A percentile compares a stretch with the other conserved stretches of the same genome.
These are phyloP conservation scores for Tephrocybe sp. DNA, from an alignment of 768 basidiomycete species.

Conservation along the genomic window DNA sequence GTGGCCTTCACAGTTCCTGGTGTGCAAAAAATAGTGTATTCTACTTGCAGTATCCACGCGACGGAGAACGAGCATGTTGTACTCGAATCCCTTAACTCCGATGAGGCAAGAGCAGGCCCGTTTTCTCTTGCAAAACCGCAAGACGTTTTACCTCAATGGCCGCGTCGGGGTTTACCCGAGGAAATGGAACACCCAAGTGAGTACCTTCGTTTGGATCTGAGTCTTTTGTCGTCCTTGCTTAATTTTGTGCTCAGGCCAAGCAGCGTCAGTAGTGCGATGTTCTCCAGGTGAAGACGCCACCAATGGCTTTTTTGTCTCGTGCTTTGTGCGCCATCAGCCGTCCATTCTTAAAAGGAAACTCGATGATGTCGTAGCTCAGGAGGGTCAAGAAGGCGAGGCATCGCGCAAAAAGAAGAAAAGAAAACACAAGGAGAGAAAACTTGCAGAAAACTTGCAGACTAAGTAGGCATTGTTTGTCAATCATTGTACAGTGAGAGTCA, in stretches of 20 bases:
- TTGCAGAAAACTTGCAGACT: too few relatives aligned
- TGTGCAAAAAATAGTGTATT: slow-evolving; percentile 86
- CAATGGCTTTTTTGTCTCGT: slow-evolving; percentile 98
- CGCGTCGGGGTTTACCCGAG: slow-evolving; percentile 70
- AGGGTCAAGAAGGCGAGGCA: slow-evolving; percentile 3
- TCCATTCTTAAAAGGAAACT: slow-evolving; percentile 24
- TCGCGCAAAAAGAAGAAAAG: slow-evolving; percentile 21
- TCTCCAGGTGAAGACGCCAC: slow-evolving; percentile 81
- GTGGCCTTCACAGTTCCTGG: slow-evolving; percentile 58
- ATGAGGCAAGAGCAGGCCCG: slow-evolving; percentile 57
- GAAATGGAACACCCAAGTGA: slow-evolving; percentile 60
- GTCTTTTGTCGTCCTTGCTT: too few relatives aligned
- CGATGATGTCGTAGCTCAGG: slow-evolving; percentile 18
- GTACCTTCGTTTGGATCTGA: slow-evolving; percentile 8
- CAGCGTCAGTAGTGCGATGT: slow-evolving; percentile 68
- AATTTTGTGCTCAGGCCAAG: slow-evolving; percentile 44
- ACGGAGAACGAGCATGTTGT: slow-evolving; percentile 95
- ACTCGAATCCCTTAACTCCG: slow-evolving; percentile 63
- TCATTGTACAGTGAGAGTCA: neutral
- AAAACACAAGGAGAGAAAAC: slow-evolving; percentile 11
- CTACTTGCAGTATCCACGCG: slow-evolving; percentile 94
- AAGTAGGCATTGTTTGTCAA: too few relatives aligned
- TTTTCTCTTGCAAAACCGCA: slow-evolving; percentile 70
- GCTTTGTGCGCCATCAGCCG: slow-evolving; percentile 53
- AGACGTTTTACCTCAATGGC: slow-evolving; percentile 81